Conservation (phyloP, 441 rosid species). For the Gossypium schwendimanii region DNA sequence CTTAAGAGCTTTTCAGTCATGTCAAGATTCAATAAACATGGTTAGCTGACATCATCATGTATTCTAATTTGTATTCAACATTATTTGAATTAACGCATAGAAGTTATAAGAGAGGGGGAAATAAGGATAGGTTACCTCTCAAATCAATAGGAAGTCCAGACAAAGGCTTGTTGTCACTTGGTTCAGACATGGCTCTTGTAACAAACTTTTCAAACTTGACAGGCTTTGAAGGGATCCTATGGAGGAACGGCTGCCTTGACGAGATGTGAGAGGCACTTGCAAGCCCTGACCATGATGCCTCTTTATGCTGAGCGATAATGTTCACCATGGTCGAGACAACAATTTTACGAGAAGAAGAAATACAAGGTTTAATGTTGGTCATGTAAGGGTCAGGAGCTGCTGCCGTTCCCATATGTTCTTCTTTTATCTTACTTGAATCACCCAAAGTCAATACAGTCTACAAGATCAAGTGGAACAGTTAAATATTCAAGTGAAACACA, state of each 20-base stretch:
- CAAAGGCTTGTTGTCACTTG: slow-evolving; percentile 30
- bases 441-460: neutral
- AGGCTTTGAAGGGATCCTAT: slow-evolving; percentile 16
- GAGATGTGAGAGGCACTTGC: slow-evolving; percentile 33
- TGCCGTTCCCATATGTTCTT: slow-evolving; percentile 15
- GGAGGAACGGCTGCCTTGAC: slow-evolving; percentile 20
- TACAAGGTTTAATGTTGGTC: slow-evolving; percentile 27
- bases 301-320: slow-evolving; percentile 21
- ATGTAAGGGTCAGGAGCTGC: slow-evolving; percentile 28
- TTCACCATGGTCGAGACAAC: slow-evolving; percentile 17
- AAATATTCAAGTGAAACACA: neutral
- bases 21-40: neutral
- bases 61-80: neutral
- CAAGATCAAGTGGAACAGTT: neutral
- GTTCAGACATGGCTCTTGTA: slow-evolving; percentile 31
- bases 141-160: slow-evolving; percentile 50
- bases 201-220: slow-evolving; percentile 17
- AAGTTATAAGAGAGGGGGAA: neutral
- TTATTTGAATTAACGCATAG: neutral
- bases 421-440: neutral
- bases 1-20: neutral
- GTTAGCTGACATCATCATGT: neutral
- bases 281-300: slow-evolving; percentile 32
- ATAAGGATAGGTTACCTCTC: slow-evolving; percentile 28
- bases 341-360: slow-evolving; percentile 23